A percentile compares a stretch with the other conserved stretches of the same genome.
Conservation (phyloP, 2,329 filamentous ascomycete genomes). For the Tolypocladium endophyticum region DNA sequence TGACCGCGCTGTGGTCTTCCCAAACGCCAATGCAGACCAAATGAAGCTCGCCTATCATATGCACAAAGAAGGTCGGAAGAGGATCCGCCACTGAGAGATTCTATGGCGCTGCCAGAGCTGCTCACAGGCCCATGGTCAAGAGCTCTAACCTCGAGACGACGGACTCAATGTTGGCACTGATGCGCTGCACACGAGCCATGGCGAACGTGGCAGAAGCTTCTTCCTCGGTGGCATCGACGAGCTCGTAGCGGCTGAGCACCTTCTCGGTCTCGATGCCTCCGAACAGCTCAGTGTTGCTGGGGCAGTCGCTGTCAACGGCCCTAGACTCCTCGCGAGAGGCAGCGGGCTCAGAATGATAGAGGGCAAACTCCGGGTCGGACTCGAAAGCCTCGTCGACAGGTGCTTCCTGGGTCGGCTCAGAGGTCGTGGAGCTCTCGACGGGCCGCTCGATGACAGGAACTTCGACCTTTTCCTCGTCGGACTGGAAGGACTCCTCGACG, state of each 20-base stretch:
- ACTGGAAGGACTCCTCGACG: constrained; percentile 32
- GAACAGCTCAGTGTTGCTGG: constrained; percentile 32
- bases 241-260: constrained; percentile 48
- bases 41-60: background rate
- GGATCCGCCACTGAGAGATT: background rate
- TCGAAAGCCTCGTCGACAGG: constrained; percentile 47
- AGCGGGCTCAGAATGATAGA: constrained; percentile 39
- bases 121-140: constrained; percentile 23
- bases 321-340: constrained; percentile 14
- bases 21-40: constrained; percentile 2
- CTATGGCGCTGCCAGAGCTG: background rate
- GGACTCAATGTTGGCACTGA: constrained; percentile 27
- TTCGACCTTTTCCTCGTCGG: constrained; percentile 46
- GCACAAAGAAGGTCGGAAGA: constrained; percentile 2
- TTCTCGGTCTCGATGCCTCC: constrained; percentile 54
- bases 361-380: constrained; percentile 49
- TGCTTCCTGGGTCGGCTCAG: constrained; percentile 15
- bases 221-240: constrained; percentile 49
- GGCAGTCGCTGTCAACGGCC: constrained; percentile 31
- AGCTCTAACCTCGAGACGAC: constrained; percentile 26
- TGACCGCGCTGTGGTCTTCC: constrained; percentile 1
- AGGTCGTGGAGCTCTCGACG: constrained; percentile 19
- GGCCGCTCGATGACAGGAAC: constrained; percentile 41
- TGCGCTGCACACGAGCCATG: constrained; percentile 39
- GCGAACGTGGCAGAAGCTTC: constrained; percentile 31